phyloP scores from a whole-genome alignment of 495 filamentous ascomycete genomes.

The Talaromyces trachyspermus region DNA sequence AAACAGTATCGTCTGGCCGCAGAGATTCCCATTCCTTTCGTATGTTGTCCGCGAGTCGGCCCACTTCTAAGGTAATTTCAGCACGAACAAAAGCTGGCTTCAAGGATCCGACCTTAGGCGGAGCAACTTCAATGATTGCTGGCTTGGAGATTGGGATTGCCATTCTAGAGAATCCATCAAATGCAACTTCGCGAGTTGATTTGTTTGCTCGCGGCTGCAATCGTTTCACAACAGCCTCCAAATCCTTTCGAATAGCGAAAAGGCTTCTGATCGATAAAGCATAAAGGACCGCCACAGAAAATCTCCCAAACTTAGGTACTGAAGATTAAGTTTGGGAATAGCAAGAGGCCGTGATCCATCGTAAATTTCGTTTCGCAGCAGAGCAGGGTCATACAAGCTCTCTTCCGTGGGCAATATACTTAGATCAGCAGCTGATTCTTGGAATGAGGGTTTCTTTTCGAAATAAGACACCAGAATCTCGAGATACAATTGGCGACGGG shows the following conservation, averaged over 20 bases:
- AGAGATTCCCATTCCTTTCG: constrained; percentile 88
- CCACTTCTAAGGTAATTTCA: constrained; percentile 84
- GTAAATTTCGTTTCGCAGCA: constrained; percentile 80
- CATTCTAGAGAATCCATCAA: constrained; percentile 87
- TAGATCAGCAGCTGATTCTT: constrained; percentile 64
- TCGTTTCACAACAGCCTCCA: constrained; percentile 73
- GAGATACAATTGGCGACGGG: constrained; percentile 59
- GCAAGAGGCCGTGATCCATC: constrained; percentile 84
- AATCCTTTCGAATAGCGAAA: constrained; percentile 90
- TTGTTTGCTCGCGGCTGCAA: constrained; percentile 62
- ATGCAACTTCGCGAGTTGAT: constrained; percentile 54
- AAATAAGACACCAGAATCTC: constrained; percentile 73
- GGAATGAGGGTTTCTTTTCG: constrained; percentile 75
- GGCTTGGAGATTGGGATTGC: constrained; percentile 80
- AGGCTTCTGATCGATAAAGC: constrained; percentile 83
- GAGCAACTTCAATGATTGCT: constrained; percentile 79
- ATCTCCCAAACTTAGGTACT: constrained; percentile 91
- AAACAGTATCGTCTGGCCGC: constrained; percentile 83
- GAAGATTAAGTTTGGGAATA: constrained; percentile 89
- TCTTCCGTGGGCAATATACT: constrained; percentile 77
- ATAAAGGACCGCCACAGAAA: constrained; percentile 92
- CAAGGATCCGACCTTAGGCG: constrained; percentile 74
- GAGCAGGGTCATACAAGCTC: constrained; percentile 72
- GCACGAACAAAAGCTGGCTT: constrained; percentile 80
- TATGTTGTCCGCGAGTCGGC: constrained; percentile 62